Conservation (phyloP, 805 yeast species). For the Candida vaughaniae region DNA sequence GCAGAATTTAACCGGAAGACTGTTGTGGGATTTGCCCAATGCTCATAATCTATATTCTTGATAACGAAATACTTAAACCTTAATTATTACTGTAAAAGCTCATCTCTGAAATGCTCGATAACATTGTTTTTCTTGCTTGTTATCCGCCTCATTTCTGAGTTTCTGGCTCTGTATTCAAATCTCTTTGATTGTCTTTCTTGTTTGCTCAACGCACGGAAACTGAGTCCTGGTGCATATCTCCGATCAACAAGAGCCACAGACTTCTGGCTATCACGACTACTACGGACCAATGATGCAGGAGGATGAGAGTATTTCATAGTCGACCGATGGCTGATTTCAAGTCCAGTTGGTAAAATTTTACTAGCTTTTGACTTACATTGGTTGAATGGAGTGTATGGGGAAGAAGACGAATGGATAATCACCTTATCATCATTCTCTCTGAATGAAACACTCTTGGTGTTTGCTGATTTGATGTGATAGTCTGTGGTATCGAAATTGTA, state of each 20-base stretch:
- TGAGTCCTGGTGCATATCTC: conserved; percentile 40
- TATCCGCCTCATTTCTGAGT: conserved; percentile 22
- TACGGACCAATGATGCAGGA: conserved; percentile 26
- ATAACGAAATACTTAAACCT: no score
- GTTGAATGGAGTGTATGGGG: neutral
- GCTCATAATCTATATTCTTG: no score
- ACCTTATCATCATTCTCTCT: conserved; percentile 17
- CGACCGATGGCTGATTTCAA: conserved; percentile 78
- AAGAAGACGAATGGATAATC: conserved; percentile 2
- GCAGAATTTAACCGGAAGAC: no score
- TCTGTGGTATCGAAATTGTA: conserved; percentile 20
- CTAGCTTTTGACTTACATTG: conserved; percentile 21
- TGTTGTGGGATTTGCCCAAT: no score
- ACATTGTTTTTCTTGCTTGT: conserved; percentile 28
- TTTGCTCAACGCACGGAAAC: conserved; percentile 24
- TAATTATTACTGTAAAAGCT: conserved; percentile 13
- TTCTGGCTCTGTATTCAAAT: conserved; percentile 22
- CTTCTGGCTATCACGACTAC: conserved; percentile 59
- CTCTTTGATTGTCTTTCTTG: conserved; percentile 32
- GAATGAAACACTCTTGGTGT: conserved; percentile 27
- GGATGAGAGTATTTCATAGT: conserved; percentile 72
- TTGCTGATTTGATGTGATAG: conserved; percentile 4
- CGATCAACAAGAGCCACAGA: conserved; percentile 79
- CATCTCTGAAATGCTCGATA: conserved; percentile 41
- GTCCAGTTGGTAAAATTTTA: conserved; percentile 64